Percentiles rank a stretch among this genome's conserved stretches.
Conservation (phyloP, 139 green algal genomes). For the Picochlorum sp. region DNA sequence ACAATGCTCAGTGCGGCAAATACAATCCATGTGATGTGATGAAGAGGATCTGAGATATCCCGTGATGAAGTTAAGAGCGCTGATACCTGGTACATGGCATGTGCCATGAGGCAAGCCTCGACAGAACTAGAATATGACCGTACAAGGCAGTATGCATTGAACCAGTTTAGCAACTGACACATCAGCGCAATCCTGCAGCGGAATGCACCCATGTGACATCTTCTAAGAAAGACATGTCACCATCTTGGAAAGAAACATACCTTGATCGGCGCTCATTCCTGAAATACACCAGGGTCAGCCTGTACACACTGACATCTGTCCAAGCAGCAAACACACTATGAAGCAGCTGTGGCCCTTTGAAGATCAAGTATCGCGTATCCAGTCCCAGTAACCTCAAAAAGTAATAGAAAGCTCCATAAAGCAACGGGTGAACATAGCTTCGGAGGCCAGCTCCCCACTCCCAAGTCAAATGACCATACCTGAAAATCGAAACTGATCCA, state of each 20-base stretch:
- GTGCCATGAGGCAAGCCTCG: slow-evolving; percentile 32
- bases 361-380: slow-evolving; percentile 21
- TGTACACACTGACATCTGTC: slow-evolving; percentile 32
- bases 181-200: slow-evolving; percentile 34
- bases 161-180: slow-evolving; percentile 57
- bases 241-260: background rate
- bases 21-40: slow-evolving; percentile 13
- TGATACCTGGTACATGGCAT: slow-evolving; percentile 22
- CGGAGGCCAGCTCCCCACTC: slow-evolving; percentile 54
- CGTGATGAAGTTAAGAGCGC: too few relatives aligned
- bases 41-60: too few relatives aligned
- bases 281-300: background rate
- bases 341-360: slow-evolving; percentile 30
- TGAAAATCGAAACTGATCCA: slow-evolving; percentile 3
- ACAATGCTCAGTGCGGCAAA: slow-evolving; percentile 24
- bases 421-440: slow-evolving; percentile 48
- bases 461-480: slow-evolving; percentile 65
- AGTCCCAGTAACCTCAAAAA: slow-evolving; percentile 11
- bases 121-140: slow-evolving; percentile 58
- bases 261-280: background rate
- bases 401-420: slow-evolving; percentile 50
- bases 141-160: slow-evolving; percentile 55
- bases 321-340: slow-evolving; percentile 35
- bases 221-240: too few relatives aligned
- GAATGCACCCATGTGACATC: background rate